Conservation (phyloP, 2,329 filamentous ascomycete genomes). For the Albifimbria verrucaria region DNA sequence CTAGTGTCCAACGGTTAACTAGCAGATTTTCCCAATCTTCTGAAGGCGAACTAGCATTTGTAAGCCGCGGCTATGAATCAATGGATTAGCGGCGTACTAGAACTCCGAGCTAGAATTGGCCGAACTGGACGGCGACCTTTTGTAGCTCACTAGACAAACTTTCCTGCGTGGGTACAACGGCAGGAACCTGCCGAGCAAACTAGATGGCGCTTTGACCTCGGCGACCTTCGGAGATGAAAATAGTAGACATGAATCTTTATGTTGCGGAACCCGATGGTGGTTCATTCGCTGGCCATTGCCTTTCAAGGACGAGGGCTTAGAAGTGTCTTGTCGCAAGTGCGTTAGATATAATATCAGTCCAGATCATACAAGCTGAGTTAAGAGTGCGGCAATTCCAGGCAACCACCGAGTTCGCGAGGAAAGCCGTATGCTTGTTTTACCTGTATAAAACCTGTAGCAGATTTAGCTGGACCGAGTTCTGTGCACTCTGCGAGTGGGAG, state of each 20-base stretch:
- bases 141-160: neutral
- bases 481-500: neutral
- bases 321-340: neutral
- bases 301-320: no score
- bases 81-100: neutral
- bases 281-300: no score
- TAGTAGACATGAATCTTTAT: neutral
- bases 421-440: neutral
- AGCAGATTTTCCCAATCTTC: neutral
- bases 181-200: neutral
- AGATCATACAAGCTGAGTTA: neutral
- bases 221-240: no score
- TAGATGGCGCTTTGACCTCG: neutral
- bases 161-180: neutral
- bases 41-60: neutral
- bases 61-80: neutral
- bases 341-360: neutral
- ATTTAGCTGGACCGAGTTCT: neutral
- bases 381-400: neutral
- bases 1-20: neutral
- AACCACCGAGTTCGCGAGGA: neutral
- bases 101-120: neutral
- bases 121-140: neutral
- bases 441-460: neutral
- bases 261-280: no score